Evolutionary conservation across 805 yeast genomes (phyloP), one percentile per base, ranked within the genome.

Genomic region (Zygosaccharomyces rouxii): DNA sequence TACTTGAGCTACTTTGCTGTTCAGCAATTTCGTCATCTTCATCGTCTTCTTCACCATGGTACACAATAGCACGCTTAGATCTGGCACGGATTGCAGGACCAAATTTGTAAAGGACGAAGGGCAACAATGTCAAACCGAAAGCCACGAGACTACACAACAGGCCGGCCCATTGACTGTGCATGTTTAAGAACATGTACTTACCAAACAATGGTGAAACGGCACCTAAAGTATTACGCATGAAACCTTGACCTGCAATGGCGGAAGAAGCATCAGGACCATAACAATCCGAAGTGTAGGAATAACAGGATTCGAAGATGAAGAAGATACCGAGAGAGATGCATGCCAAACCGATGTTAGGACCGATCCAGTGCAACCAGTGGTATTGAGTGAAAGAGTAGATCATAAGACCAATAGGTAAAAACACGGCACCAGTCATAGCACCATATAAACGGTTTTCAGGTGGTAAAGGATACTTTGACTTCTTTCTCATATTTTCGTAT

Each of bases 371-470:
- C 5, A 39, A 10, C 22, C 22, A 14, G 5, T 19, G 31, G 30
- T 39, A 39, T 26, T 39, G 43, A 3, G 43, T 39, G 22, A 39
- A 39, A 28, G 30, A 22, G 13, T 39, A 39, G 14, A 39, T 39
- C 14, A 39, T 7, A 13, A 39, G 35, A 18, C 43, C 43, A 26
- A 39, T n/a, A 2, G 43, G 43, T 22, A 39, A 39, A 16, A 39
- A 39, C 30, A 39, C 19, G 21, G 33, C 43, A 25, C 43, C 43
- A 10, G 30, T 18, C 43, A 39, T 39, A 7, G 43, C 43, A 39
- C 43, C 43, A 25, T 39, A 39, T 13, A 39, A 30, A 39, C 43
- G 43, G 22, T 39, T 25, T 16, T 39, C 43, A 13, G 43, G 43
- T 1, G 31, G 31, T 11, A 39, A 19, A 23, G 43, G 33, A 18